Conservation (phyloP, 768 basidiomycete species). For the Cystofilobasidium ferigula region DNA sequence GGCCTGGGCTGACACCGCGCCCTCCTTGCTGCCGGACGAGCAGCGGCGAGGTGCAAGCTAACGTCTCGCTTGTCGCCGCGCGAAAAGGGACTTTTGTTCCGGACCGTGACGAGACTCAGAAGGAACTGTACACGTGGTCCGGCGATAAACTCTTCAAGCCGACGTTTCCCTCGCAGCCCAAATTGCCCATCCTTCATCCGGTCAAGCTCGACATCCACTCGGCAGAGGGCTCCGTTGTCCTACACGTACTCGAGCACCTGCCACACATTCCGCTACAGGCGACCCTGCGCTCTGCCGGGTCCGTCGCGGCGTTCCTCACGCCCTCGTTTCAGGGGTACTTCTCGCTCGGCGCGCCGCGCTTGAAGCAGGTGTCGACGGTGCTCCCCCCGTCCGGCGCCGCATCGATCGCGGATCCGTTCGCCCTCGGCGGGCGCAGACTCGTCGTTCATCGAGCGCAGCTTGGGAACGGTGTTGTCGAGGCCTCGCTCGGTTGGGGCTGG, state of each 20-base stretch:
- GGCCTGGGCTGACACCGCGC: background rate
- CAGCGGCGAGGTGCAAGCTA: background rate
- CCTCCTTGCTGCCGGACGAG: background rate
- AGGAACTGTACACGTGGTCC: background rate
- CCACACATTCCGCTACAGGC: background rate
- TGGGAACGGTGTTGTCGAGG: background rate
- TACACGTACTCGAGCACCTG: background rate
- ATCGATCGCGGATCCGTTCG: background rate
- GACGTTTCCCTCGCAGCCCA: background rate
- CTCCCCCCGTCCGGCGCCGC: background rate
- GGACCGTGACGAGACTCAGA: background rate
- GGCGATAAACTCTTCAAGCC: background rate
- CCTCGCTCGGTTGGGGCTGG: constrained; percentile 1
- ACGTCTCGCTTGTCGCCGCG: background rate
- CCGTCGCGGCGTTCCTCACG: background rate
- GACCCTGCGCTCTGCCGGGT: background rate
- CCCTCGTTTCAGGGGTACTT: constrained; percentile 1
- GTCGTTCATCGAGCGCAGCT: background rate
- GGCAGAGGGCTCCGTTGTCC: background rate
- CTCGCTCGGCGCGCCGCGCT: background rate
- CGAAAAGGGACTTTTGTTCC: background rate
- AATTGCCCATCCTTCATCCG: background rate
- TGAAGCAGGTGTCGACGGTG: background rate
- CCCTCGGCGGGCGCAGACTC: background rate
- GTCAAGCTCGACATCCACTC: background rate